Evolutionary conservation across 2,329 filamentous ascomycete genomes (phyloP), one percentile per base, ranked within the genome.

Genomic region (Aspergillus fischeri): DNA sequence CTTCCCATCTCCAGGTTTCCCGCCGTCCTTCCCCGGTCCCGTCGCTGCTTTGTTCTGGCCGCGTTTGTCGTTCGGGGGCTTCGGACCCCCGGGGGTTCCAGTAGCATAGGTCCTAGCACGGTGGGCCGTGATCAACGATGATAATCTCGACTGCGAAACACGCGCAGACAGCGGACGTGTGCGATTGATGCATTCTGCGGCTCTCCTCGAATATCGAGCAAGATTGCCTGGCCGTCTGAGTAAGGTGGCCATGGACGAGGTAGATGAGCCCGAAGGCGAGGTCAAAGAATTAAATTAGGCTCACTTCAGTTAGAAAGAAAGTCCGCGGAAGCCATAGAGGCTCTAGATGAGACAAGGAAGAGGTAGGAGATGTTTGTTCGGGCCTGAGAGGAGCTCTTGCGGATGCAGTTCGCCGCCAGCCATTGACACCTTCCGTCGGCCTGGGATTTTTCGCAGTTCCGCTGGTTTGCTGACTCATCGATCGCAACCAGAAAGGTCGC

Each of bases 141-240:
- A 74, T 60, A 75, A 65, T 63, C 69, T 69, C 56, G 77, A 70
- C 62, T 74, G 67, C 53, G 72, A 65, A 61, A 69, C 57, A 70
- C 72, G 70, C 69, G 74, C 56, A 66, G 75, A 69, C 66, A 70
- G 63, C 70, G 77, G 69, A 75, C 78, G 77, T 60, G 78, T 75
- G 68, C 80, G 78, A 54, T 81, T 74, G 60, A 81, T 75, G 66
- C 78, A 75, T 69, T 81, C 80, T 68, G 82, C 77, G 63, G 81
- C 80, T 64, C 81, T 77, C 73, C 82, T 82, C 58, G 84, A 83
- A 69, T 85, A 79, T 73, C 83, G 82, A 76, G 84, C 83, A 71
- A 89, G 77, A 73, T 84, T 83, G 78, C 84, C 83, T 73, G 86
- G 82, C 74, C 85, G 84, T 73, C 86, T 83, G 65, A 89, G 77